Percentiles rank a stretch among this genome's conserved stretches.
Evolutionary conservation across 1,284 basidiomycete species (phyloP).

Genomic region (Cystobasidium pallidum): DNA sequence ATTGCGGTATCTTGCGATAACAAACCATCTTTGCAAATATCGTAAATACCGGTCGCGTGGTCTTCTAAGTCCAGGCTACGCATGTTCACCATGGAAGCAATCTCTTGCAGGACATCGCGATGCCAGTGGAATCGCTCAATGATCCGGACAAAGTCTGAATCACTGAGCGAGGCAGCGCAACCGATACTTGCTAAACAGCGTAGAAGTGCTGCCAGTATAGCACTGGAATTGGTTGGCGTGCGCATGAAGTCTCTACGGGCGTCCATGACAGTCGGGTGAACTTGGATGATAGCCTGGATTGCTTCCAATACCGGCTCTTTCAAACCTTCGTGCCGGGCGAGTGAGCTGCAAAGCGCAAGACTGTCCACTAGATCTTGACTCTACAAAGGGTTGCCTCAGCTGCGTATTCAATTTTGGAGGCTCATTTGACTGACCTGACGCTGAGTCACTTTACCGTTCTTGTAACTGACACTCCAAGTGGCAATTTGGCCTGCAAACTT

Average conservation of each 20-base stretch:
- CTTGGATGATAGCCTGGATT: background rate
- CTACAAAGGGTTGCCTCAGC: slow-evolving; percentile 8
- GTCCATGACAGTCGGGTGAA: background rate
- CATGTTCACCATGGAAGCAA: background rate
- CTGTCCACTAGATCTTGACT: slow-evolving; percentile 48
- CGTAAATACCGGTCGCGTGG: background rate
- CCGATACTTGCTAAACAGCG: background rate
- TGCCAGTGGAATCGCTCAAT: slow-evolving; percentile 51
- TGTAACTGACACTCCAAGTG: slow-evolving; percentile 40
- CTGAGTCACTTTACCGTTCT: slow-evolving; percentile 30
- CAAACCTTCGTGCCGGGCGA: background rate
- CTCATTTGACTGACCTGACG: slow-evolving; percentile 39
- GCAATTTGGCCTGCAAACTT: slow-evolving; percentile 27
- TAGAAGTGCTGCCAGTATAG: slow-evolving; percentile 6
- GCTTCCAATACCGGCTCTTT: background rate
- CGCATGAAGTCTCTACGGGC: slow-evolving; percentile 18
- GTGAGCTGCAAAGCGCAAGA: slow-evolving; percentile 13
- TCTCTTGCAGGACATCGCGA: slow-evolving; percentile 47
- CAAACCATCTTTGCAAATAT: background rate
- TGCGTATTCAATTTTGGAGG: background rate
- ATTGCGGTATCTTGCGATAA: slow-evolving; percentile 60
- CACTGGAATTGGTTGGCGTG: background rate
- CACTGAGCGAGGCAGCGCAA: background rate
- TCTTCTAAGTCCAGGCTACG: background rate
- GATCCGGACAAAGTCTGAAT: slow-evolving; percentile 32